Conservation (phyloP, 805 yeast species). For the Spathaspora sp. region DNA sequence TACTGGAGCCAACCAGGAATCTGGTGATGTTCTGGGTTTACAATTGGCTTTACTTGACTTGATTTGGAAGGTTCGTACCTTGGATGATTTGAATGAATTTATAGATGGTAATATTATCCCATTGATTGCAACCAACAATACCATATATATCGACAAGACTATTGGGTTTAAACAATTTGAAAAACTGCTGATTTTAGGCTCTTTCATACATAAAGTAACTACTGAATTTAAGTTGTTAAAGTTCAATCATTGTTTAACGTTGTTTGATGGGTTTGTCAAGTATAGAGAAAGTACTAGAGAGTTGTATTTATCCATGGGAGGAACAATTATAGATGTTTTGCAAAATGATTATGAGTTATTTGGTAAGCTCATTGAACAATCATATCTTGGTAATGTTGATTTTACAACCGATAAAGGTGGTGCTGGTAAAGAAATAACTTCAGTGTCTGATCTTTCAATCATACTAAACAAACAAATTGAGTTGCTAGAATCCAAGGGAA, state of each 20-base stretch:
- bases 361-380: constrained; percentile 11
- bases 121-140: neutral
- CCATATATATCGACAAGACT: neutral
- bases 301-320: constrained; percentile 14
- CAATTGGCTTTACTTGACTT: constrained; percentile 29
- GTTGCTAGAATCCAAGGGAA: constrained; percentile 49
- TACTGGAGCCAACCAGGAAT: constrained; percentile 3
- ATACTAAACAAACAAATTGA: constrained; percentile 52
- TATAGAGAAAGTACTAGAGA: constrained; percentile 25
- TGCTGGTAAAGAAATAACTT: constrained; percentile 19
- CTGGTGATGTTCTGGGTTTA: constrained; percentile 21
- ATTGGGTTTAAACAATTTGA: constrained; percentile 8
- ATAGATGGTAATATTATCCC: neutral
- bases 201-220: constrained; percentile 26
- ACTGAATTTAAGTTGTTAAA: constrained; percentile 31
- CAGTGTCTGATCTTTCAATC: constrained; percentile 49
- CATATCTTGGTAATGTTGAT: constrained; percentile 5
- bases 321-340: constrained; percentile 1
- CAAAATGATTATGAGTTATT: constrained; percentile 11
- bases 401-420: neutral
- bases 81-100: constrained; percentile 41
- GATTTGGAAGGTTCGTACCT: constrained; percentile 46
- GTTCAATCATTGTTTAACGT: constrained; percentile 32
- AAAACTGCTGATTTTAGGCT: constrained; percentile 25
- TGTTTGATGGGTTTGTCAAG: constrained; percentile 32